These are phyloP conservation scores for Aureobasidium vineae DNA, from an alignment of 2,329 filamentous ascomycete species.

Conservation along the genomic window DNA sequence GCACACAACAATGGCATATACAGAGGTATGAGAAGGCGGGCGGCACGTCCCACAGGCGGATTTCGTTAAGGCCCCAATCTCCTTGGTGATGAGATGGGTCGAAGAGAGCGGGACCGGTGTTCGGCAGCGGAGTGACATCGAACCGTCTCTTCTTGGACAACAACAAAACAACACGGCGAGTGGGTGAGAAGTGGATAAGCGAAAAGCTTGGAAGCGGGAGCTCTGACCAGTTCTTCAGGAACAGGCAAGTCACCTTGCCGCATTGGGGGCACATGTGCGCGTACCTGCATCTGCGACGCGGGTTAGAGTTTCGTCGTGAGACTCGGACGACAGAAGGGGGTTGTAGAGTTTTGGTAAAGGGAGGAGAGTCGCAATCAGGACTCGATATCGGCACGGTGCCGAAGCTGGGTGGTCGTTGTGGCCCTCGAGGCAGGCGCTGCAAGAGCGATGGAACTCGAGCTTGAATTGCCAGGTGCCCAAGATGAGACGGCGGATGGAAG, in stretches of 20 bases:
- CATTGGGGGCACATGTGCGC: not conserved
- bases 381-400: not conserved
- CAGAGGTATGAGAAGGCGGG: not conserved
- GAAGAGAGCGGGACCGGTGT: not conserved
- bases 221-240: slow-evolving; percentile 13
- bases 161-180: slow-evolving; percentile 1
- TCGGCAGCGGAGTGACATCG: slow-evolving; percentile 22
- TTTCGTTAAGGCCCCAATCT: slow-evolving; percentile 6
- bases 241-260: slow-evolving; percentile 16
- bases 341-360: not conserved
- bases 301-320: not conserved
- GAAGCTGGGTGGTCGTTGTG: not conserved
- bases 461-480: not conserved
- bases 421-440: not conserved
- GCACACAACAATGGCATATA: not conserved
- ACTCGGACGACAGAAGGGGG: not conserved
- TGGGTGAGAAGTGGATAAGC: not conserved
- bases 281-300: slow-evolving; percentile 10
- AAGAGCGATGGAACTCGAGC: not conserved
- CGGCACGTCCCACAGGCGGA: not conserved
- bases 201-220: slow-evolving; percentile 13
- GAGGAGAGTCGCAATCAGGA: not conserved
- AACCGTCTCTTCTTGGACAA: slow-evolving; percentile 20
- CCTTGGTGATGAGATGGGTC: not conserved
- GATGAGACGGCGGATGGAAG: not conserved